Percentiles rank a stretch among this genome's conserved stretches.
These are phyloP conservation scores for Puccinia polysora DNA, from an alignment of 1,284 basidiomycete genomes.

Conservation along the genomic window DNA sequence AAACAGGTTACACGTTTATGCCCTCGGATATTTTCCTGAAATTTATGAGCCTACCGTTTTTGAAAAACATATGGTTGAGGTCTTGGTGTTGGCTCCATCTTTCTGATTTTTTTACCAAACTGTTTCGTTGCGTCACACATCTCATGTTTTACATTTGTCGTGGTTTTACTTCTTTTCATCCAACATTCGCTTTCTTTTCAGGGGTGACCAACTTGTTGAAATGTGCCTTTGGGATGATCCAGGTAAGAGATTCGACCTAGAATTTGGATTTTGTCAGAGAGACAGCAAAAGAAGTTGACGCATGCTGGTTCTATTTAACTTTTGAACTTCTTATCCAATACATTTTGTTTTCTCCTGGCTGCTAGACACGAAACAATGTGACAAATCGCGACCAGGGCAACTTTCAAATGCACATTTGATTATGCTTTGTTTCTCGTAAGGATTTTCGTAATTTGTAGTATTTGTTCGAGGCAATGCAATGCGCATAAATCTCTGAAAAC, in stretches of 20 bases:
- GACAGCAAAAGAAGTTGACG: too few relatives aligned
- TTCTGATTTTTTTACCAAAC: conserved; percentile 50
- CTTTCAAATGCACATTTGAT: conserved; percentile 92
- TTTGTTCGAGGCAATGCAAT: conserved; percentile 1
- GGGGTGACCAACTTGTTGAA: conserved; percentile 74
- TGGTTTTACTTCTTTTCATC: neutral
- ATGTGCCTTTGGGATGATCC: conserved; percentile 95
- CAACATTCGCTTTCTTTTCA: neutral
- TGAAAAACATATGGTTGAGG: conserved; percentile 49
- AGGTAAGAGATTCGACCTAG: conserved; percentile 58
- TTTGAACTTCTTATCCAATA: neutral
- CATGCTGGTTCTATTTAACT: neutral
- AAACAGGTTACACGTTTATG: conserved; percentile 10
- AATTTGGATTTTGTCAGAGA: neutral
- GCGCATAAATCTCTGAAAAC: neutral
- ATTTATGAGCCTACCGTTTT: conserved; percentile 53
- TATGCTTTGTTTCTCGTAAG: conserved; percentile 85
- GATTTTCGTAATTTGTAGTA: conserved; percentile 49
- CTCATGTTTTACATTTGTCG: conserved; percentile 58
- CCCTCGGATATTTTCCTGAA: conserved; percentile 26
- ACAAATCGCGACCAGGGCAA: conserved; percentile 81
- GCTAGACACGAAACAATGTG: conserved; percentile 86
- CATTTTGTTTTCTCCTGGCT: neutral
- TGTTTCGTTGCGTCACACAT: conserved; percentile 90
- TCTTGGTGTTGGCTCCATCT: conserved; percentile 22